Conservation (phyloP, 1,284 basidiomycete genomes). For the Leccinum pachyderme region DNA sequence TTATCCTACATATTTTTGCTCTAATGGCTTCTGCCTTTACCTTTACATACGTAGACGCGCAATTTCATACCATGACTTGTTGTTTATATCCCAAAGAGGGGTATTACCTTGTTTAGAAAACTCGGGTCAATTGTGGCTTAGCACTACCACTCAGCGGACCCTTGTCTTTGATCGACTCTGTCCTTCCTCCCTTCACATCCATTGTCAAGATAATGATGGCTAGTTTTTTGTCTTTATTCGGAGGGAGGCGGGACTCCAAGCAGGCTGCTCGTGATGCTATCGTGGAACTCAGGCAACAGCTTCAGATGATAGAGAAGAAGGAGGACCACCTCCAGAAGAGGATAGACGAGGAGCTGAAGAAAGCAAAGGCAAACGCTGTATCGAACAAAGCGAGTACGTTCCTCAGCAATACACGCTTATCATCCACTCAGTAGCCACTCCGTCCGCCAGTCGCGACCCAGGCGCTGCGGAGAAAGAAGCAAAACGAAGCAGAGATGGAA, state of each 20-base stretch:
- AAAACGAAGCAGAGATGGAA: slow-evolving; percentile 87
- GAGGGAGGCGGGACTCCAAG: slow-evolving; percentile 75
- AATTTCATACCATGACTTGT: slow-evolving; percentile 28
- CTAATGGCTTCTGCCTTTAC: slow-evolving; percentile 29
- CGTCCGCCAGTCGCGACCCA: slow-evolving; percentile 56
- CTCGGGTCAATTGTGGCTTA: slow-evolving; percentile 11
- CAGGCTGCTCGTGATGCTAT: slow-evolving; percentile 84
- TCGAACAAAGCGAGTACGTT: slow-evolving; percentile 90
- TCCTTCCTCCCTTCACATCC: slow-evolving; percentile 7
- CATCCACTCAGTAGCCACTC: slow-evolving; percentile 8
- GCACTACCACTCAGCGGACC: slow-evolving; percentile 6
- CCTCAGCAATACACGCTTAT: slow-evolving; percentile 1
- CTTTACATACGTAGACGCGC: slow-evolving; percentile 16
- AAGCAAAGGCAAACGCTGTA: slow-evolving; percentile 91
- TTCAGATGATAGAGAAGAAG: slow-evolving; percentile 99
- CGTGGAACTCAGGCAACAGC: slow-evolving; percentile 80
- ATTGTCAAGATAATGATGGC: slow-evolving; percentile 63
- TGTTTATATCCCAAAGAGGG: slow-evolving; percentile 11
- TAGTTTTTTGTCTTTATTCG: slow-evolving; percentile 84
- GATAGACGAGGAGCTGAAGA: slow-evolving; percentile 93
- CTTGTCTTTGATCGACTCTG: slow-evolving; percentile 5
- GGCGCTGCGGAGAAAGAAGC: slow-evolving; percentile 95
- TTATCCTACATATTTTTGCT: slow-evolving; percentile 19
- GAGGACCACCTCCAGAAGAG: slow-evolving; percentile 96
- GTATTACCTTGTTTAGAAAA: slow-evolving; percentile 24